A percentile compares a stretch with the other conserved stretches of the same genome.
Conservation (phyloP, 176 grass and related monocot species). For the Aegilops umbellulata region DNA sequence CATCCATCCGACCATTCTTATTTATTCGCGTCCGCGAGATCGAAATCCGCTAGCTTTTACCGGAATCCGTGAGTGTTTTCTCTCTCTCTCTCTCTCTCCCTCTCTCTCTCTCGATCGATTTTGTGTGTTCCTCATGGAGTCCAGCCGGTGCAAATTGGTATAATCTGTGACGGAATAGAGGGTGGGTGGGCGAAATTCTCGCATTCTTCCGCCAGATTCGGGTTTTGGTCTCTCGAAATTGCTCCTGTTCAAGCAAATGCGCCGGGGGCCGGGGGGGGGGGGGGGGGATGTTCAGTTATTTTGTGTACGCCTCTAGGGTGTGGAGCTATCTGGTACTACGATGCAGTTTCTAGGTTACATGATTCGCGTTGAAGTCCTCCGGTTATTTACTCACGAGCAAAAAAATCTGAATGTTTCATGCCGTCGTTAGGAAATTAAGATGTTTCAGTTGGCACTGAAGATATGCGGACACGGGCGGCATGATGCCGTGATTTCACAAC, state of each 20-base stretch:
- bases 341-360: not conserved
- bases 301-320: no score
- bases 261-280: no score
- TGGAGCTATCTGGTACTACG: not conserved
- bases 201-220: not conserved
- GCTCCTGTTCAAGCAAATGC: not conserved
- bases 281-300: not conserved
- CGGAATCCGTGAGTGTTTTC: not conserved
- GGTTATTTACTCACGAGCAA: not conserved
- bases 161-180: not conserved
- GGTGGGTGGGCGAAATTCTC: not conserved
- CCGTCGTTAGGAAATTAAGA: not conserved
- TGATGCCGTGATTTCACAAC: not conserved
- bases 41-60: not conserved
- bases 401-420: not conserved
- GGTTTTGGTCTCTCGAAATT: conserved; percentile 7
- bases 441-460: not conserved
- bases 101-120: not conserved
- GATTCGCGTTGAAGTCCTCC: not conserved
- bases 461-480: not conserved
- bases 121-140: not conserved
- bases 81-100: no score
- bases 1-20: not conserved
- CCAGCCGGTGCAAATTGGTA: not conserved
- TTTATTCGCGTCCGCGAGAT: not conserved